These are phyloP conservation scores for Chaetomidium leptoderma DNA, from an alignment of 495 filamentous ascomycete genomes.

Conservation along the genomic window DNA sequence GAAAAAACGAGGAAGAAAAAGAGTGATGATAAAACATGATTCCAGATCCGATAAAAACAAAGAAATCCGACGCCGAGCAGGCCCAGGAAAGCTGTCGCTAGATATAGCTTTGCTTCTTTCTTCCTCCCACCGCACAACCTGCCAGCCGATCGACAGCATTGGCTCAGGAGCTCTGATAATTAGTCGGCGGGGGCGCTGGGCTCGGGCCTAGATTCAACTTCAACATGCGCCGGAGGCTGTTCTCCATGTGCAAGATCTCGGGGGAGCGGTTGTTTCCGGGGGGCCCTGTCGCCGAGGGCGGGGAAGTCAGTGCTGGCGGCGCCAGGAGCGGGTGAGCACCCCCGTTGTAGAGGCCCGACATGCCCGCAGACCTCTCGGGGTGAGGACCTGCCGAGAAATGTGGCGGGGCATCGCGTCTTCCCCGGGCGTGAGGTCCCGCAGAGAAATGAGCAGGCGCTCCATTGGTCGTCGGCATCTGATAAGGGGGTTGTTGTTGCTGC, in stretches of 20 bases:
- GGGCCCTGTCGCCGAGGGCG: background rate
- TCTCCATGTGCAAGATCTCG: conserved; percentile 45
- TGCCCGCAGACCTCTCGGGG: background rate
- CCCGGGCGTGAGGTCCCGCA: background rate
- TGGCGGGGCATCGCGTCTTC: background rate
- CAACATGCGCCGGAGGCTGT: conserved; percentile 47
- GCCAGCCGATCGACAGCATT: background rate
- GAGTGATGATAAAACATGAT: conserved; percentile 1
- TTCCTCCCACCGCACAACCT: background rate
- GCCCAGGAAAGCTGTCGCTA: background rate
- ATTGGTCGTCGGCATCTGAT: too few species aligned
- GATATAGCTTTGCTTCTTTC: background rate
- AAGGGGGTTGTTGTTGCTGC: background rate
- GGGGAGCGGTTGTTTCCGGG: conserved; percentile 21
- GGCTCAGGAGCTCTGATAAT: conserved; percentile 26
- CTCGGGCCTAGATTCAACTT: conserved; percentile 34
- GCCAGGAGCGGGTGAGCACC: background rate
- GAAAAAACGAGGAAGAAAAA: conserved; percentile 1
- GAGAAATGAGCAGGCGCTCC: background rate
- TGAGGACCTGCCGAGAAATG: background rate
- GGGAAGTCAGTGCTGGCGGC: background rate
- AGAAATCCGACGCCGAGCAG: background rate
- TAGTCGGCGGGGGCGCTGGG: conserved; percentile 10
- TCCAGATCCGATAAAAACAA: conserved; percentile 2
- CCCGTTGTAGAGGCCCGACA: background rate